Conservation (phyloP, 352 stramenopile species). For the Phytophthora litchii region DNA sequence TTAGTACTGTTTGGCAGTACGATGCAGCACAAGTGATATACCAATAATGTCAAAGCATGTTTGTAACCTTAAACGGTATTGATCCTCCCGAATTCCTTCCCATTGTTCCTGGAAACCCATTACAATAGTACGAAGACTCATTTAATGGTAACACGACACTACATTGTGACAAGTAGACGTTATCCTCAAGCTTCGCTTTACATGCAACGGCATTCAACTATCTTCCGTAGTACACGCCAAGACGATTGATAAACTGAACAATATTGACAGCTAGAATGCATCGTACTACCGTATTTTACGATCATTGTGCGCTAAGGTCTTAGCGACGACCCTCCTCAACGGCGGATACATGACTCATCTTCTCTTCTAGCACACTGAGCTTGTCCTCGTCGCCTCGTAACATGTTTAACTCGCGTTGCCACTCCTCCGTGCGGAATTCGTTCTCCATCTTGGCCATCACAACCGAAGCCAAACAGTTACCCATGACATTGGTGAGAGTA, state of each 20-base stretch:
- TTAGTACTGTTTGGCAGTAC: conserved; percentile 19
- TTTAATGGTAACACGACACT: too few species aligned
- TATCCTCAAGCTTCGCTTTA: too few species aligned
- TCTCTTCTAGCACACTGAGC: too few species aligned
- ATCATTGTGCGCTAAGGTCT: conserved; percentile 4
- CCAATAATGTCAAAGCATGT: conserved; percentile 12
- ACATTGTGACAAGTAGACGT: too few species aligned
- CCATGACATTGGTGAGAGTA: conserved; percentile 60
- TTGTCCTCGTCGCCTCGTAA: conserved; percentile 10
- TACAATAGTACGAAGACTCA: too few species aligned
- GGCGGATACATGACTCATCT: too few species aligned
- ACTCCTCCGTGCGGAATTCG: conserved; percentile 60
- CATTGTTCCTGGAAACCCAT: too few species aligned
- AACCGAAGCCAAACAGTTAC: conserved; percentile 58
- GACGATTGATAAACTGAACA: conserved; percentile 8
- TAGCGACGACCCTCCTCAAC: conserved; percentile 31
- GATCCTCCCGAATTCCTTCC: too few species aligned
- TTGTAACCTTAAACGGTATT: conserved; percentile 3
- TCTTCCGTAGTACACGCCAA: too few species aligned
- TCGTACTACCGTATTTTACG: conserved; percentile 12
- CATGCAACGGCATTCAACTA: too few species aligned
- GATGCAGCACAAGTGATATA: conserved; percentile 12
- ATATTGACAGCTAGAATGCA: conserved; percentile 10
- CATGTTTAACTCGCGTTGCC: conserved; percentile 31
- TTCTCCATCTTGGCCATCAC: conserved; percentile 74